These are phyloP conservation scores for Tolypocladium amazonense DNA, from an alignment of 2,329 filamentous ascomycete species.

Conservation along the genomic window DNA sequence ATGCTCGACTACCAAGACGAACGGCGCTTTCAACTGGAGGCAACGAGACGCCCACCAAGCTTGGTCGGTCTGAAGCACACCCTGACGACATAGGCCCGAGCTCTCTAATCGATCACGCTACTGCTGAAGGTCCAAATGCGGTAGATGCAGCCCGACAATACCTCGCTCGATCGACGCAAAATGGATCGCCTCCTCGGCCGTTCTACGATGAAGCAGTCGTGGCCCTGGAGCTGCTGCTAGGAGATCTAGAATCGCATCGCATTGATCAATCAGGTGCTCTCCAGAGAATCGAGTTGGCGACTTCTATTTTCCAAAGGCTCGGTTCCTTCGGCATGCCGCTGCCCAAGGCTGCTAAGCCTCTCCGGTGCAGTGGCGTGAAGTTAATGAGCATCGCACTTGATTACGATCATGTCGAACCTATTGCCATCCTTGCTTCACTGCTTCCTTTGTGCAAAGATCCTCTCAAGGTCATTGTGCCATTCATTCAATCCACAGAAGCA, in stretches of 20 bases:
- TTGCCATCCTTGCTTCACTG: constrained; percentile 10
- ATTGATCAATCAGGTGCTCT: not conserved
- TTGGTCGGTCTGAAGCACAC: not conserved
- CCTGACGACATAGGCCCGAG: not conserved
- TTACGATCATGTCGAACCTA: constrained; percentile 7
- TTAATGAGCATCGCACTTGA: constrained; percentile 13
- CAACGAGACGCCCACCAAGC: not conserved
- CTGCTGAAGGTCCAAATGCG: not conserved
- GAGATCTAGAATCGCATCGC: constrained; percentile 1
- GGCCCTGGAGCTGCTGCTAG: constrained; percentile 4
- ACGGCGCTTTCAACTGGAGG: not conserved
- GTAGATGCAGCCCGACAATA: constrained; percentile 1
- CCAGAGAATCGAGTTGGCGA: constrained; percentile 5
- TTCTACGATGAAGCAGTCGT: constrained; percentile 4
- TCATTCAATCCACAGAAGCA: constrained; percentile 2
- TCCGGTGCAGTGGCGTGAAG: constrained; percentile 10
- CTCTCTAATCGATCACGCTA: not conserved
- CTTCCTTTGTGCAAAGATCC: constrained; percentile 12
- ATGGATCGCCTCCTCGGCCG: not conserved
- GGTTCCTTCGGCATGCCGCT: constrained; percentile 6
- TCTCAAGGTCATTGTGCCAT: constrained; percentile 6
- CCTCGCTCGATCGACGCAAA: not conserved
- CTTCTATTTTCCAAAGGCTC: constrained; percentile 8
- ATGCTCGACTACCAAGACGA: not conserved
- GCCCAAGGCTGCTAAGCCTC: constrained; percentile 1